Evolutionary conservation across 108 stramenopile species (phyloP), one percentile per base, ranked within the genome.

Genomic region (Aurantiochytrium sp.): DNA sequence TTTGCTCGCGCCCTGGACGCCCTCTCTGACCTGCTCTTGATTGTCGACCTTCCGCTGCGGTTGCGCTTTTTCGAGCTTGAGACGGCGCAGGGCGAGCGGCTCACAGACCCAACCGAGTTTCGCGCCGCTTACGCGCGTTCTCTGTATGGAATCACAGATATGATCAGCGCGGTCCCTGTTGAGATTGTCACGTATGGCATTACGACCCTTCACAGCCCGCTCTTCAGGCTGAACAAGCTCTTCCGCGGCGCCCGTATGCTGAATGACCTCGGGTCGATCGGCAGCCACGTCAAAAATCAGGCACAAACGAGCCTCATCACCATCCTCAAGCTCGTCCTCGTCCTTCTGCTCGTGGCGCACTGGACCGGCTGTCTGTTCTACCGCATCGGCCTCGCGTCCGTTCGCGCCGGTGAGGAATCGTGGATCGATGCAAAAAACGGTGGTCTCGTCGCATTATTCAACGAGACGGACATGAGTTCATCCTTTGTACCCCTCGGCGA

Each of bases 291-390:
- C 24, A 81, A 81, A 3, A 81, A 81, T 4, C 73, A 81, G 45
- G 42, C 39, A 24, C 36, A 24, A 22, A 81, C 50, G 30, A 81
- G 73, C 3, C n/a, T 48, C 6, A 15, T 81, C 36, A 48, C 45
- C 21, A 81, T 81, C 24, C 10, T 24, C n/a, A 81, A 81, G 45
- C 73, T 81, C 27, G 24, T 81, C 1, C 32, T 81, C 2, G 45
- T 48, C 27, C 24, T 81, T 3, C 15, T 81, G 42, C 39, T 81
- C 39, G 45, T 81, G 21, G 73, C 73, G 8, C 73, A 81, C 45
- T 81, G 73, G 73, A 24, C 21, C 6, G 73, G 73, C n/a, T 81
- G 73, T 81, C 45, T 81, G 17, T 81, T 81, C 24, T 81, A 81
- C 45, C 10, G 15, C 31, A 32, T 68, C 6, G n/a, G 30, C 31